Evolutionary conservation across 2,329 filamentous ascomycete species (phyloP).

Genomic region (Rutstroemia sp.): DNA sequence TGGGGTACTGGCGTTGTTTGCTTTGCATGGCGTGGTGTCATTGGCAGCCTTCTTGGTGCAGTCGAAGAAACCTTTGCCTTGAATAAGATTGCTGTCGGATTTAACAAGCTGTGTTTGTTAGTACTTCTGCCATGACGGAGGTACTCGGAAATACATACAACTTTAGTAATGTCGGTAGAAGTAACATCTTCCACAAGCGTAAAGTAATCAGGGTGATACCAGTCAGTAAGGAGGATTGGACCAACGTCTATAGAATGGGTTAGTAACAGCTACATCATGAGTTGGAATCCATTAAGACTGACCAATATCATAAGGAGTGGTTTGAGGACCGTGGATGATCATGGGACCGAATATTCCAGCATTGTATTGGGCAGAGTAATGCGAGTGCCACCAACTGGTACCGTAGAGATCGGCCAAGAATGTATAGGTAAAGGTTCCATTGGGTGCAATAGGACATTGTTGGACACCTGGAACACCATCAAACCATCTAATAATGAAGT

Average conservation of each 20-base stretch:
- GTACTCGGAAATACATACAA: not conserved
- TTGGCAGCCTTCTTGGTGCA: conserved; percentile 11
- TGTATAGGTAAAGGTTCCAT: conserved; percentile 23
- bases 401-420: conserved; percentile 15
- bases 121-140: not conserved
- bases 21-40: conserved; percentile 11
- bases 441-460: conserved; percentile 59
- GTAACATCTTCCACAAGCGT: conserved; percentile 38
- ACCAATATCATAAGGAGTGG: conserved; percentile 50
- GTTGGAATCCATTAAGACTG: not conserved
- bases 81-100: conserved; percentile 28
- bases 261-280: not conserved
- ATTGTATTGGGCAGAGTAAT: conserved; percentile 42
- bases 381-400: conserved; percentile 50
- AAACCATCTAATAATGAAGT: conserved; percentile 18
- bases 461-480: conserved; percentile 41
- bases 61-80: conserved; percentile 22
- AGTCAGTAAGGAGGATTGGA: conserved; percentile 35
- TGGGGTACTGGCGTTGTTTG: conserved; percentile 13
- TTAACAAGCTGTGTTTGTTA: conserved; percentile 1
- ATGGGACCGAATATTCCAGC: conserved; percentile 54
- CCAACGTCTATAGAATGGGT: conserved; percentile 39
- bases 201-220: conserved; percentile 37
- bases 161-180: not conserved
- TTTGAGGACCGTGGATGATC: conserved; percentile 52